Conservation (phyloP, 352 stramenopile species). For the Globisporangium okanoganense region DNA sequence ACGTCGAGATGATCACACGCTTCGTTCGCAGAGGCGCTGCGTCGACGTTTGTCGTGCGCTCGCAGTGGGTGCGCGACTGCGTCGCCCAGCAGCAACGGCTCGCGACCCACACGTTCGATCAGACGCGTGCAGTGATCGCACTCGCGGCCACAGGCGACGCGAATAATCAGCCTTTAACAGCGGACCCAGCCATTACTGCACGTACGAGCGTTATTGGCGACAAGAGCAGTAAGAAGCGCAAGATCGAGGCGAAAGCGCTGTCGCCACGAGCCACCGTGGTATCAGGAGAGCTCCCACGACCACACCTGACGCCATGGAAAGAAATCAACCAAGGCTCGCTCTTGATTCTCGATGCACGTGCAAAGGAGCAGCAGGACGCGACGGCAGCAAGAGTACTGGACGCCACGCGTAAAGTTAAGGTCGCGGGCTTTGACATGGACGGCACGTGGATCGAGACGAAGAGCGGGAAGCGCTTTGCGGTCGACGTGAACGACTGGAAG, state of each 20-base stretch:
- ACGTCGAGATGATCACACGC: constrained; percentile 18
- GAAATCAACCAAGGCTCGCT: constrained; percentile 35
- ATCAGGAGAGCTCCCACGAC: constrained; percentile 10
- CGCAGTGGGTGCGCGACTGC: constrained; percentile 43
- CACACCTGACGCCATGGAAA: constrained; percentile 40
- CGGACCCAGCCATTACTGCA: background rate
- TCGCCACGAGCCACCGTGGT: no score
- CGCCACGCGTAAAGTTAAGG: constrained; percentile 27
- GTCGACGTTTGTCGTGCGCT: constrained; percentile 20
- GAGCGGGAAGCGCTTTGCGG: constrained; percentile 78
- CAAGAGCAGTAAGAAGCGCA: constrained; percentile 8
- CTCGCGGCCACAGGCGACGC: background rate
- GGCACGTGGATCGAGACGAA: constrained; percentile 82
- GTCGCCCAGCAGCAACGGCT: constrained; percentile 32
- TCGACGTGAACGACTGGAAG: constrained; percentile 70
- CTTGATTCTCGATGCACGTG: constrained; percentile 45
- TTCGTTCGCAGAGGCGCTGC: constrained; percentile 1
- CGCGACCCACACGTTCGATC: constrained; percentile 16
- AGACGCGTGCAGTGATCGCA: constrained; percentile 3
- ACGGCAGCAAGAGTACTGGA: background rate
- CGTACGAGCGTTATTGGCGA: background rate
- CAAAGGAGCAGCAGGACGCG: constrained; percentile 6
- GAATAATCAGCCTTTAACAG: background rate
- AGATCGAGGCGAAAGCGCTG: background rate
- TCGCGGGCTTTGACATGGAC: constrained; percentile 83